Evolutionary conservation across 805 yeast species (phyloP), one percentile per base, ranked within the genome.

Genomic region (Candida berthetii): DNA sequence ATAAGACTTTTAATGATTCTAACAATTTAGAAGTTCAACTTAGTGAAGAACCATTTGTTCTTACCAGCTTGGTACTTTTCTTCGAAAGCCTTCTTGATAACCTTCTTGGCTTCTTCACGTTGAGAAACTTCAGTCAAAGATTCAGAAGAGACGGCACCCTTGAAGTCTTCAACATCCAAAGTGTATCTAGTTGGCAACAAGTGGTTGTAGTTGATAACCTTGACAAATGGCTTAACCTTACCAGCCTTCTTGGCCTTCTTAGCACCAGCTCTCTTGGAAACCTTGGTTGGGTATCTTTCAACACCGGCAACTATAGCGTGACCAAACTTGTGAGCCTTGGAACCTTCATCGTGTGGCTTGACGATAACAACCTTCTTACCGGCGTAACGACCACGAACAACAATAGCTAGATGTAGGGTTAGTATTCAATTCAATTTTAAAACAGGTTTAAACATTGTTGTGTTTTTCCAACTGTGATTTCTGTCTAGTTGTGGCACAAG

Each of bases 11-110:
- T 29, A 7, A 14, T 7, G 7, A n/a, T 7, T 15, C 16, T 15
- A 15, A 29, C 11, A 29, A 20, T 39, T 48, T 85, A 87, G 78
- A 87, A 87, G 77, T 84, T 82, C 71, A 87, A 84, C 80, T 93
- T 93, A 74, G 96, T 82, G 90, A 93, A 93, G 82, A 93, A 93
- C 99, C 99, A 93, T 79, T 89, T 90, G 90, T 91, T 91, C 85
- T 93, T 89, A 72, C 99, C 99, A 69, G 96, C 88, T 74, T 86
- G 95, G 82, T 91, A 96, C 82, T 89, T 88, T 79, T 91, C 96
- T 80, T 93, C 99, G 68, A 93, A 91, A 70, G 96, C 96, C 82
- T 90, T 86, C 87, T 88, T 93, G 73, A 93, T 87, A 68, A 83
- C 90, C 82, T 93, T 91, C 86, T 90, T 93, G 68, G 98, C 98